Percentiles rank a stretch among this genome's conserved stretches.
Conservation (phyloP, 441 rosid species). For the Erysimum pusillum region DNA sequence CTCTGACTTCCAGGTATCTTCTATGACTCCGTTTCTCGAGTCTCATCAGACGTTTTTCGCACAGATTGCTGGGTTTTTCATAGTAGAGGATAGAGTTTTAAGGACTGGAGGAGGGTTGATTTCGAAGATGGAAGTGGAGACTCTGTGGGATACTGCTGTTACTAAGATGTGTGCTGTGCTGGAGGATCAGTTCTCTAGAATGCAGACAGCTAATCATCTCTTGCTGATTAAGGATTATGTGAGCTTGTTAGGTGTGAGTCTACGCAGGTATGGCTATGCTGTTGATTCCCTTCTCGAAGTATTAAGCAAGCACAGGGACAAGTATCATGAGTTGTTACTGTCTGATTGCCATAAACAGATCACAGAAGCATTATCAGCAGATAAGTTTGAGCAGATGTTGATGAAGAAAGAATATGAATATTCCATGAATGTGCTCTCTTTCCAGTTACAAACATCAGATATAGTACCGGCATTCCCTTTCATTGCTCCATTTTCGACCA, state of each 20-base stretch:
- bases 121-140: slow-evolving; percentile 88
- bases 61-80: slow-evolving; percentile 94
- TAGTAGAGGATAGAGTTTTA: slow-evolving; percentile 86
- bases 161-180: slow-evolving; percentile 93
- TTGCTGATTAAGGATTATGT: slow-evolving; percentile 94
- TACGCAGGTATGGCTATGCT: slow-evolving; percentile 85
- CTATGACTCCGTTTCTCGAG: slow-evolving; percentile 95
- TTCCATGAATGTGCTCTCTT: slow-evolving; percentile 96
- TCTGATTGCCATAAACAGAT: slow-evolving; percentile 96
- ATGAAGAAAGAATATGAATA: slow-evolving; percentile 98
- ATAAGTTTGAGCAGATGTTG: slow-evolving; percentile 96
- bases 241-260: slow-evolving; percentile 90
- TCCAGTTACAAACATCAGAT: slow-evolving; percentile 90
- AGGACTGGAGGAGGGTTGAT: slow-evolving; percentile 93
- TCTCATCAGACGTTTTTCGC: slow-evolving; percentile 98
- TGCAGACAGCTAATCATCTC: slow-evolving; percentile 97
- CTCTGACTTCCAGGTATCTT: slow-evolving; percentile 95
- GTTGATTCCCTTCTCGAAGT: slow-evolving; percentile 91
- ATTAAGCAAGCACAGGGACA: slow-evolving; percentile 91
- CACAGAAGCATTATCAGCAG: slow-evolving; percentile 85
- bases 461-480: slow-evolving; percentile 88
- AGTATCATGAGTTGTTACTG: slow-evolving; percentile 86
- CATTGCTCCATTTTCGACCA: slow-evolving; percentile 92
- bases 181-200: slow-evolving; percentile 97
- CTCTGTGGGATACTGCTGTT: slow-evolving; percentile 93